Conservation (phyloP, 306 rosid species). For the Vigna angularis region DNA sequence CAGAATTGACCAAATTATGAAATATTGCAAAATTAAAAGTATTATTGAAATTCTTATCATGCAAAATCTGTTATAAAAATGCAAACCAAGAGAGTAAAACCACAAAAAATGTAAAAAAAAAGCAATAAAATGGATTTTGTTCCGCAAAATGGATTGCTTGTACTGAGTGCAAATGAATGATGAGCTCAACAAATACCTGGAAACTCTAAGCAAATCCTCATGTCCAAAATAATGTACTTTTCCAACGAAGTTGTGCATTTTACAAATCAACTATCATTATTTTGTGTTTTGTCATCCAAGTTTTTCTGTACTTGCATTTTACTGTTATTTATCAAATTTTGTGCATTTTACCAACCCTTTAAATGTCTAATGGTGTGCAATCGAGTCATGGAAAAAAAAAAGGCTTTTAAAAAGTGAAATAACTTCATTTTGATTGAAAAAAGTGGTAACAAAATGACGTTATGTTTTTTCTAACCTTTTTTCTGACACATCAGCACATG, state of each 20-base stretch:
- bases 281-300: too few species aligned
- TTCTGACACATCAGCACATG: too few species aligned
- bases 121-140: not conserved
- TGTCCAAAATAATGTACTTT: not conserved
- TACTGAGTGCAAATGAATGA: not conserved
- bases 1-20: slow-evolving; percentile 10
- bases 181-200: not conserved
- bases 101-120: not conserved
- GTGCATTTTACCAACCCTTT: too few species aligned
- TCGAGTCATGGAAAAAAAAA: too few species aligned
- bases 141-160: slow-evolving; percentile 6
- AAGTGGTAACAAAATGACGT: too few species aligned
- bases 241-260: not conserved
- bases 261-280: too few species aligned
- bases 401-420: too few species aligned
- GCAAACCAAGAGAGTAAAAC: not conserved
- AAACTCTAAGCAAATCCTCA: not conserved
- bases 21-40: not conserved
- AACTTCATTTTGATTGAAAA: too few species aligned
- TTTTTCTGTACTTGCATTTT: too few species aligned
- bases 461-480: too few species aligned
- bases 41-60: slow-evolving; percentile 8
- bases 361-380: too few species aligned
- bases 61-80: not conserved
- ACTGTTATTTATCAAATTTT: too few species aligned